phyloP scores from a whole-genome alignment of 805 yeast species.

The Zygosaccharomyces bailii region DNA sequence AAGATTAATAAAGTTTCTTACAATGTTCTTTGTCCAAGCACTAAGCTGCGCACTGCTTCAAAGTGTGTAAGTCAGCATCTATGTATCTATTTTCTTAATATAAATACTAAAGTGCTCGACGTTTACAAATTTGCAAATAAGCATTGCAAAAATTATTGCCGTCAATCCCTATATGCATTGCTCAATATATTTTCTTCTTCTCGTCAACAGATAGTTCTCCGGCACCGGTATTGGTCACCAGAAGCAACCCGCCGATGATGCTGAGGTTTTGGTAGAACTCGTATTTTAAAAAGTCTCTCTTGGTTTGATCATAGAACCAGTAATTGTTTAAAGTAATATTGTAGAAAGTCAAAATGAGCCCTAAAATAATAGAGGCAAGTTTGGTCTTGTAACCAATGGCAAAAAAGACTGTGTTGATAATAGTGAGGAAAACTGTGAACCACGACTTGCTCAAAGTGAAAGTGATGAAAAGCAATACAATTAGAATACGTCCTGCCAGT shows the following conservation, averaged over 20 bases:
- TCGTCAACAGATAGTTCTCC: conserved; percentile 92
- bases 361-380: conserved; percentile 69
- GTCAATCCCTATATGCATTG: conserved; percentile 1
- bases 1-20: too few relatives aligned
- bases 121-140: background rate
- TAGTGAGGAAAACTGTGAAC: conserved; percentile 60
- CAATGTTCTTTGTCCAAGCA: too few relatives aligned
- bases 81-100: background rate
- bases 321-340: conserved; percentile 80
- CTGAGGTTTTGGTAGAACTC: conserved; percentile 93
- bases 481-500: conserved; percentile 82
- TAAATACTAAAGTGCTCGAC: background rate
- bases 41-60: too few relatives aligned
- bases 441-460: conserved; percentile 75
- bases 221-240: conserved; percentile 94
- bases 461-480: conserved; percentile 79
- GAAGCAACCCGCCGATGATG: conserved; percentile 87
- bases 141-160: background rate
- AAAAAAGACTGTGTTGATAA: conserved; percentile 72
- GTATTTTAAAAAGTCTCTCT: conserved; percentile 84
- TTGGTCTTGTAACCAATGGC: conserved; percentile 92
- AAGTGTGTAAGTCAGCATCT: too few relatives aligned
- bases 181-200: conserved; percentile 84
- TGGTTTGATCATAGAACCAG: conserved; percentile 70
- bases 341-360: conserved; percentile 67